These are phyloP conservation scores for Vanderwaltozyma tropicalis DNA, from an alignment of 805 yeast genomes.

Conservation along the genomic window DNA sequence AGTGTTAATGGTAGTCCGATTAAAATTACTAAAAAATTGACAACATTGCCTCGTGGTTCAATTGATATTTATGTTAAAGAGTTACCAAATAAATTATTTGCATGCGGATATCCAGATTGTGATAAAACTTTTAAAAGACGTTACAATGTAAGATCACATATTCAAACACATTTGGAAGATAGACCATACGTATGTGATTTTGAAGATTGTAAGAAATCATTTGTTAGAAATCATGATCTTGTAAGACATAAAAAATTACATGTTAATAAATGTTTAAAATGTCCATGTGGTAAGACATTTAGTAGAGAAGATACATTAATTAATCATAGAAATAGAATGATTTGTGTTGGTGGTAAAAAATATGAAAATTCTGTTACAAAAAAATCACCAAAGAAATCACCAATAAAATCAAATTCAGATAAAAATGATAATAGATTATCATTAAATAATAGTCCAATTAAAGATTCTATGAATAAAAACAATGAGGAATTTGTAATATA, in stretches of 20 bases:
- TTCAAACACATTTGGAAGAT: slow-evolving; percentile 92
- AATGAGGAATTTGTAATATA: slow-evolving; percentile 14
- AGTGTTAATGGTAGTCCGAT: slow-evolving; percentile 11
- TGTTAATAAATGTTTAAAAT: slow-evolving; percentile 54
- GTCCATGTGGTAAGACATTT: slow-evolving; percentile 90
- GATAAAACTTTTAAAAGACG: slow-evolving; percentile 77
- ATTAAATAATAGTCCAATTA: slow-evolving; percentile 19
- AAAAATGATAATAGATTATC: slow-evolving; percentile 1
- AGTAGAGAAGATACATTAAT: slow-evolving; percentile 80
- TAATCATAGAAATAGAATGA: slow-evolving; percentile 67
- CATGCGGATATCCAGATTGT: slow-evolving; percentile 70
- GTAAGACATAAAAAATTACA: slow-evolving; percentile 86
- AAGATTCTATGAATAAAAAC: slow-evolving; percentile 14
- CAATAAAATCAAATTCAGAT: slow-evolving; percentile 14
- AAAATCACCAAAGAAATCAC: slow-evolving; percentile 22
- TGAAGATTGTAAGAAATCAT: slow-evolving; percentile 63
- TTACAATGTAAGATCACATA: slow-evolving; percentile 88
- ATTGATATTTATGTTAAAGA: slow-evolving; percentile 76
- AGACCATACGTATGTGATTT: slow-evolving; percentile 73
- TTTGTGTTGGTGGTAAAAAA: slow-evolving; percentile 61
- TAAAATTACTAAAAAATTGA: slow-evolving; percentile 23
- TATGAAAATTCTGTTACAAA: slow-evolving; percentile 19
- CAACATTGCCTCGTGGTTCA: slow-evolving; percentile 73
- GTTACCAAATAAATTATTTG: slow-evolving; percentile 63
- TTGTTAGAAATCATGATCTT: slow-evolving; percentile 92